phyloP scores from a whole-genome alignment of 140 eudicot species.

The Stevia rebaudiana region DNA sequence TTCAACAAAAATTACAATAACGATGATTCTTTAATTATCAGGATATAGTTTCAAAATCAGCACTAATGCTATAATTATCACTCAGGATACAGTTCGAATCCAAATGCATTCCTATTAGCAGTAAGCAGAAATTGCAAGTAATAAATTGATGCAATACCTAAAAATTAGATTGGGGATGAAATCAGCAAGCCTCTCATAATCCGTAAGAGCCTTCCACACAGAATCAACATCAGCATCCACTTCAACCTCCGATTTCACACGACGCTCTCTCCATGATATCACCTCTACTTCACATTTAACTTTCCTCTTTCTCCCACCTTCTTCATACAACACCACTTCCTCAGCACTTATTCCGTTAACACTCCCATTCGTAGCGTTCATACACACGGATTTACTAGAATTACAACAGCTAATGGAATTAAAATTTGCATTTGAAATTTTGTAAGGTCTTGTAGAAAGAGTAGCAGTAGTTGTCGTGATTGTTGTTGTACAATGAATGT shows the following conservation, averaged over 20 bases:
- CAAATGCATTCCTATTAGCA: background rate
- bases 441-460: constrained; percentile 3
- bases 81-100: no score
- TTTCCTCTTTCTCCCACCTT: constrained; percentile 39
- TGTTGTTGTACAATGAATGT: constrained; percentile 2
- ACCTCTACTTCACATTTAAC: constrained; percentile 82
- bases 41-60: background rate
- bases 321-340: constrained; percentile 34
- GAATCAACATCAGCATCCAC: constrained; percentile 81
- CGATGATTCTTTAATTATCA: background rate
- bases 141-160: constrained; percentile 36
- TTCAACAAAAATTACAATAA: background rate
- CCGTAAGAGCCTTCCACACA: constrained; percentile 88
- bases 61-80: no score
- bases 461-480: background rate
- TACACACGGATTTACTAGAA: background rate
- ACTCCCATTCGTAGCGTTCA: constrained; percentile 7
- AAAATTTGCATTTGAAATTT: background rate
- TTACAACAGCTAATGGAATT: background rate
- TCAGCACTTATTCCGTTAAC: constrained; percentile 20
- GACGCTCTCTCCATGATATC: constrained; percentile 84
- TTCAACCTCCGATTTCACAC: constrained; percentile 54
- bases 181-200: constrained; percentile 95
- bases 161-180: constrained; percentile 86
- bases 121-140: background rate